Conservation (phyloP, 2,329 filamentous ascomycete genomes). For the Diplodia sapinea region DNA sequence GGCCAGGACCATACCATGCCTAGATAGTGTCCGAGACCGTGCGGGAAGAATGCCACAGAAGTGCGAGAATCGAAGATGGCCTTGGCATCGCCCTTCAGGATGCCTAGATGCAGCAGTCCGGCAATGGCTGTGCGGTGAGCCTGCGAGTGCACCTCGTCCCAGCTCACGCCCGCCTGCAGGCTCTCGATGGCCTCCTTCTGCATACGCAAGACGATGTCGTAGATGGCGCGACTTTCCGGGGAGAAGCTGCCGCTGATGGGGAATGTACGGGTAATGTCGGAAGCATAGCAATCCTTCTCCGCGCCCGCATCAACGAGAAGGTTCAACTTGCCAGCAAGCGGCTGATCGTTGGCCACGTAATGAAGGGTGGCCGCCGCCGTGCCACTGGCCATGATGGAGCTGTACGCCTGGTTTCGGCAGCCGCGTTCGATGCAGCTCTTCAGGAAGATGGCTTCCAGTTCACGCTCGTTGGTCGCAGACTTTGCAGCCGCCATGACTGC, state of each 20-base stretch:
- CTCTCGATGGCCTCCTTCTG: slow-evolving; percentile 76
- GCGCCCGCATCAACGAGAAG: slow-evolving; percentile 83
- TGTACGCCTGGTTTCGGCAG: slow-evolving; percentile 83
- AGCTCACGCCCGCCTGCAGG: slow-evolving; percentile 75
- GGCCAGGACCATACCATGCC: slow-evolving; percentile 48
- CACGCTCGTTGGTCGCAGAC: slow-evolving; percentile 74
- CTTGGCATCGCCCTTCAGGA: slow-evolving; percentile 67
- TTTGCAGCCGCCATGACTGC: slow-evolving; percentile 69
- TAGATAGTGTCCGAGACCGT: slow-evolving; percentile 58
- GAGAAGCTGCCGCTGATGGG: slow-evolving; percentile 69
- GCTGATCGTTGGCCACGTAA: slow-evolving; percentile 64
- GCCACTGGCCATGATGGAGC: slow-evolving; percentile 82
- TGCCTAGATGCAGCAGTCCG: slow-evolving; percentile 75
- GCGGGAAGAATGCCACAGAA: slow-evolving; percentile 58
- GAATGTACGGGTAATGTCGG: slow-evolving; percentile 81
- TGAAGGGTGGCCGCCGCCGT: slow-evolving; percentile 76
- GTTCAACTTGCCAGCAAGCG: slow-evolving; percentile 71
- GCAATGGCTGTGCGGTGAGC: slow-evolving; percentile 84
- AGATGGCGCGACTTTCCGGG: slow-evolving; percentile 60
- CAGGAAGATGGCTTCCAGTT: slow-evolving; percentile 82
- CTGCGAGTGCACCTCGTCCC: slow-evolving; percentile 80
- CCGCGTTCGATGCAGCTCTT: slow-evolving; percentile 76
- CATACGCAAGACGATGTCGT: slow-evolving; percentile 85
- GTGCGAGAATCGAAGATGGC: slow-evolving; percentile 53
- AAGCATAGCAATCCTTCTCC: slow-evolving; percentile 57